phyloP scores from a whole-genome alignment of 1,284 basidiomycete species.

The Ustilago shanxiensis region DNA sequence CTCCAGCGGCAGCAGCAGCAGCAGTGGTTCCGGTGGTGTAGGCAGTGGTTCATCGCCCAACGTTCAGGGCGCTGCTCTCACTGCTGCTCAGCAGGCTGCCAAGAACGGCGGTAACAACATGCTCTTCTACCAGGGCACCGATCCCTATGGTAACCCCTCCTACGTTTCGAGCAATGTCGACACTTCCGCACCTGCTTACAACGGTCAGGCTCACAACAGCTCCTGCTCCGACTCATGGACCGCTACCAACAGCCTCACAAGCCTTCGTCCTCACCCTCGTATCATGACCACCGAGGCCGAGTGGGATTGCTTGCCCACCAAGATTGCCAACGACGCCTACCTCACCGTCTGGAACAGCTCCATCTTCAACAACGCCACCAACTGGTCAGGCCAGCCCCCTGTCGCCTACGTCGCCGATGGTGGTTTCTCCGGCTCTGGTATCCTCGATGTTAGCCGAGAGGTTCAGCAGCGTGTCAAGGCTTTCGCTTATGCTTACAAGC shows the following conservation, averaged over 20 bases:
- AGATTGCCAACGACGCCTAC: slow-evolving; percentile 88
- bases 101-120: slow-evolving; percentile 78
- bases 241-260: slow-evolving; percentile 77
- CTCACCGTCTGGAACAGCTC: slow-evolving; percentile 88
- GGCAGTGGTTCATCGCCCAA: slow-evolving; percentile 38
- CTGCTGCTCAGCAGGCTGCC: slow-evolving; percentile 77
- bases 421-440: slow-evolving; percentile 78
- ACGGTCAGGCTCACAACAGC: slow-evolving; percentile 31
- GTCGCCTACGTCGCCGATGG: slow-evolving; percentile 84
- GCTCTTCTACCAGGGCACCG: slow-evolving; percentile 75
- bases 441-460: slow-evolving; percentile 89
- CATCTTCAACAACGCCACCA: slow-evolving; percentile 88
- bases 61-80: slow-evolving; percentile 47
- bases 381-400: slow-evolving; percentile 75
- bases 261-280: slow-evolving; percentile 83
- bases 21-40: slow-evolving; percentile 59
- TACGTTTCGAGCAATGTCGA: slow-evolving; percentile 84
- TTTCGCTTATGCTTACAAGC: slow-evolving; percentile 88
- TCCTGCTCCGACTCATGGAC: slow-evolving; percentile 63
- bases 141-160: slow-evolving; percentile 82
- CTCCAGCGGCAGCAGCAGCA: slow-evolving; percentile 64
- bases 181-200: slow-evolving; percentile 42
- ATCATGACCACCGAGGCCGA: slow-evolving; percentile 91
- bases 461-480: slow-evolving; percentile 92
- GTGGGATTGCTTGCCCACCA: slow-evolving; percentile 83